Base-by-base conservation (phyloP, 2,329 filamentous ascomycete genomes). In the Neurospora crassa region DNA sequence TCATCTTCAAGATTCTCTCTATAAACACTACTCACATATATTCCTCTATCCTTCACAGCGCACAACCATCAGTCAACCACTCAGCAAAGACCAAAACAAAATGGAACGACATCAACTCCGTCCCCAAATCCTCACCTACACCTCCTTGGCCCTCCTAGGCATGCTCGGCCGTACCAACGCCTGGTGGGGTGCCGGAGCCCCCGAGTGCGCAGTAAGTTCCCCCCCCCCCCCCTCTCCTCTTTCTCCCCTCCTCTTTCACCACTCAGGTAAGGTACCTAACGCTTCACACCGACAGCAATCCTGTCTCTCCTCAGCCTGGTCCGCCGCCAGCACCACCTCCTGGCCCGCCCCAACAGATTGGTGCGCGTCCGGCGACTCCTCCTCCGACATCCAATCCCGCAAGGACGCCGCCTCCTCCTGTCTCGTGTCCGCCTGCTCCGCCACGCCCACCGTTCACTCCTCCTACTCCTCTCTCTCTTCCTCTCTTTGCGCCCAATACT, bases 181-280 rank as follows among this genome's bases (percentile, higher is more conserved):
- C 78, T 83, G 81, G 79, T 83, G 80, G 80, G 83, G 78, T 75
- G 73, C 72, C 70, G 82, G 80, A 18, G 82, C 82, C 2, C 82
- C 82, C 10, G 78, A 79, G 43, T 84, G 82, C 73, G 82, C 81
- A 73, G 82, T 84, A 77, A 76, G 82, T 81, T 7, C 24, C 5
- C 8, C 18, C 67, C 41, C 18, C 3, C 24, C 5, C 8, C 18
- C 67, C 41, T 16, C 3, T 24, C 40, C 4, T 1, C 4, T 29
- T 18, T 12, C 45, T 45, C n/a, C 12, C 40, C 34, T 47, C 34
- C 34, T 37, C 34, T n/a, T n/a, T n/a, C 1, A 37, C 34, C 34
- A 37, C 24, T 29, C 24, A 29, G 24, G 5, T 7, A 5, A 34
- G 34, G 34, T 37, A 37, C 5, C 34, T 37, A 37, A 37, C 29